Conservation (phyloP, 768 basidiomycete genomes). For the Tulasnella sp. region DNA sequence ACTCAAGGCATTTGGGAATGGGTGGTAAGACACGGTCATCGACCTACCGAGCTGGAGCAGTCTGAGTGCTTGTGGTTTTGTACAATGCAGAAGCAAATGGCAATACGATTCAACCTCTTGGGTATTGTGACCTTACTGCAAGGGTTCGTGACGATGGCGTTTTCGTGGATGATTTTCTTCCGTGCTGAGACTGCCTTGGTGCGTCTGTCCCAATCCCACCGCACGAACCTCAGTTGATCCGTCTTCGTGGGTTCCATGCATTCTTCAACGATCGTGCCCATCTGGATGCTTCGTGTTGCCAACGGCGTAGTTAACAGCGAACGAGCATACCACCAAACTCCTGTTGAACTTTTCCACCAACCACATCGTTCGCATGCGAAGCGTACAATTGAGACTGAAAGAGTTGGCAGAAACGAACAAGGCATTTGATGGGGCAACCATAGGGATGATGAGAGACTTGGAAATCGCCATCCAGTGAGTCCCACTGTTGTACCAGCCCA, state of each 20-base stretch:
- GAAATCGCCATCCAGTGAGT: conserved; percentile 13
- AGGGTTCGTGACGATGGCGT: conserved; percentile 4
- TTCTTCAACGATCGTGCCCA: not conserved
- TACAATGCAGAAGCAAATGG: not conserved
- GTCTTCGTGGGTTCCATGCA: not conserved
- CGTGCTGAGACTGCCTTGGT: conserved; percentile 6
- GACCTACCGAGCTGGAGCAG: not conserved
- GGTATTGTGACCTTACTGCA: conserved; percentile 6
- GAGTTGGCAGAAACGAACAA: not conserved
- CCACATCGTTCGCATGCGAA: not conserved
- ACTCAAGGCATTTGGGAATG: too few relatives aligned
- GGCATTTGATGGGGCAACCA: not conserved
- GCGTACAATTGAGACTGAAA: not conserved
- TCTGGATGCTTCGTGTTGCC: not conserved
- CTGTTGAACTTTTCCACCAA: not conserved
- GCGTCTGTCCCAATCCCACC: not conserved
- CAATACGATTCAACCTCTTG: conserved; percentile 6
- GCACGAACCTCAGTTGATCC: not conserved
- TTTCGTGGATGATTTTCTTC: conserved; percentile 14
- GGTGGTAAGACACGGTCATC: too few relatives aligned
- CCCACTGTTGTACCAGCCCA: not conserved
- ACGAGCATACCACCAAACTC: not conserved
- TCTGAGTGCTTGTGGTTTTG: not conserved
- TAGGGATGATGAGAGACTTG: conserved; percentile 5
- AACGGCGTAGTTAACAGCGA: not conserved